Evolutionary conservation across 352 stramenopile genomes (phyloP).

Genomic region (Phytophthora agathidicida): DNA sequence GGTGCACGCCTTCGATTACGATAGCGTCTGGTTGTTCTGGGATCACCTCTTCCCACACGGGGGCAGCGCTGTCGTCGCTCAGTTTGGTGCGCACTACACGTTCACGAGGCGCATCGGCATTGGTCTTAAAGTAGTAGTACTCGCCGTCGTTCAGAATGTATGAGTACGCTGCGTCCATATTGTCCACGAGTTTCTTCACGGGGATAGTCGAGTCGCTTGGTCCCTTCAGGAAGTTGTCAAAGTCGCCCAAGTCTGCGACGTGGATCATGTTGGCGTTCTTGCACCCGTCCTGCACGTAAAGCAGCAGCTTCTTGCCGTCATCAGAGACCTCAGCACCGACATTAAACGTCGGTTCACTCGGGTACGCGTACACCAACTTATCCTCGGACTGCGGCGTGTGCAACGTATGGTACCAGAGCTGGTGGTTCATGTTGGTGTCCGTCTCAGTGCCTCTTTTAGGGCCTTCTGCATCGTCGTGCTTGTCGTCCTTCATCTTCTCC

Average conservation of each 20-base stretch:
- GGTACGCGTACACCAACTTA: conserved; percentile 79
- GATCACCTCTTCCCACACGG: conserved; percentile 84
- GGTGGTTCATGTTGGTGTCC: conserved; percentile 77
- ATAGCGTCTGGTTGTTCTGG: conserved; percentile 71
- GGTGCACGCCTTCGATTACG: conserved; percentile 78
- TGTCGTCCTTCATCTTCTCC: conserved; percentile 59
- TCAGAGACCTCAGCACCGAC: conserved; percentile 74
- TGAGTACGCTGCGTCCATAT: conserved; percentile 84
- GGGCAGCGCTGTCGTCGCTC: conserved; percentile 19
- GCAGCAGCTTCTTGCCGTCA: conserved; percentile 76
- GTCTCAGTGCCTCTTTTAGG: conserved; percentile 80
- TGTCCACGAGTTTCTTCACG: conserved; percentile 85
- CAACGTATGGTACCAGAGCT: conserved; percentile 83
- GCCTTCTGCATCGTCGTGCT: conserved; percentile 44
- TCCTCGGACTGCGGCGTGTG: conserved; percentile 75
- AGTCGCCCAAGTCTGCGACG: conserved; percentile 58
- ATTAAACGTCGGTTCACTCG: conserved; percentile 75
- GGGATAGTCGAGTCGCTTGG: conserved; percentile 38
- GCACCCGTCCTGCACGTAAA: conserved; percentile 85
- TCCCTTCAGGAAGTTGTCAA: conserved; percentile 53
- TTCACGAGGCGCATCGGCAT: conserved; percentile 80
- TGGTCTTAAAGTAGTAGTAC: conserved; percentile 89
- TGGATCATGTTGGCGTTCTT: conserved; percentile 92
- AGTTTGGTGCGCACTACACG: conserved; percentile 73
- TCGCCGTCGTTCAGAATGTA: conserved; percentile 91